A percentile compares a stretch with the other conserved stretches of the same genome.
Evolutionary conservation across 1,139 yeast species (phyloP).

Genomic region (Pichia inconspicua): DNA sequence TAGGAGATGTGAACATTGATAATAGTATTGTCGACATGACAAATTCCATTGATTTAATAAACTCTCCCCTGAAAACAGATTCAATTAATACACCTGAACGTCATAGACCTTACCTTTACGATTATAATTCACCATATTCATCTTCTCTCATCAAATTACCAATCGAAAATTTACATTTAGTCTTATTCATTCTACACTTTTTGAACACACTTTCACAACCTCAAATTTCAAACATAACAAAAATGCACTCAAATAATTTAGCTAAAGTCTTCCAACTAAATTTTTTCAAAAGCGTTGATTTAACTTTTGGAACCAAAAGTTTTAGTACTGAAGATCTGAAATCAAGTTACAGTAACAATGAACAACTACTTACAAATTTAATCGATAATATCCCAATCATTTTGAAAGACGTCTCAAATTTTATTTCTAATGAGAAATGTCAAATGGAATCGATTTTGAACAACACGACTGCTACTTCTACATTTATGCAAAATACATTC

Average conservation of each 20-base stretch:
- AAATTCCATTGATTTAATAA: not conserved
- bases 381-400: constrained; percentile 6
- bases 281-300: constrained; percentile 27
- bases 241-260: constrained; percentile 27
- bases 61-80: constrained; percentile 3
- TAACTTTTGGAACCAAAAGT: constrained; percentile 12
- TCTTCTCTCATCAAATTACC: constrained; percentile 17
- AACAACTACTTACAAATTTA: constrained; percentile 6
- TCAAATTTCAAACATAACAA: constrained; percentile 21
- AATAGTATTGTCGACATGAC: constrained; percentile 7
- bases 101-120: not conserved
- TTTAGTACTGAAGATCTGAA: constrained; percentile 13
- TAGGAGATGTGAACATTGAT: not conserved
- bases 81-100: not conserved
- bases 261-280: constrained; percentile 30
- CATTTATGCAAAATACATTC: not conserved
- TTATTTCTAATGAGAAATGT: constrained; percentile 1
- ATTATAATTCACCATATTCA: constrained; percentile 5
- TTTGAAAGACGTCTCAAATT: constrained; percentile 6
- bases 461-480: not conserved
- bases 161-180: constrained; percentile 24
- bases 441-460: constrained; percentile 7
- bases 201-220: constrained; percentile 21
- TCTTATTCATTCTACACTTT: constrained; percentile 24
- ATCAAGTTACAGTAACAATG: constrained; percentile 8